Base-by-base conservation (phyloP, 129 eudicot genomes). In the Erigeron canadensis region DNA sequence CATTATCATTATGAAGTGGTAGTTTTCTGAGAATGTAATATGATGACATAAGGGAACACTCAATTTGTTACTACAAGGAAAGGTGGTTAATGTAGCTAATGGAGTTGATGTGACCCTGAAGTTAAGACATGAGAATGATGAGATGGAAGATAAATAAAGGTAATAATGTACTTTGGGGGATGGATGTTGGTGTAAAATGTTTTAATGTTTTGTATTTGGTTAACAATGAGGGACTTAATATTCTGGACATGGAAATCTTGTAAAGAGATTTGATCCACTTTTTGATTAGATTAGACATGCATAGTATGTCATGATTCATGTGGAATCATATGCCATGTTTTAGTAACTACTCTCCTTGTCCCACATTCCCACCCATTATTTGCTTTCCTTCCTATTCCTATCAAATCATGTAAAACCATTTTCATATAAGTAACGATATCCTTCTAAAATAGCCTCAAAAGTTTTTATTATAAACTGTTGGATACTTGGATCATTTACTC, bases 281-380 rank as follows among this genome's bases (percentile, higher is more conserved):
- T 70, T 77, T 77, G 53, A 18, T 63, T 78, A 38, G 77, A 78
- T 70, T 71, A 78, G 77, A 77, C 66, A 62, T 53, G 77, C 57
- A 70, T 28, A 28, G 34, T 28, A 28, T 28, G 3, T 28, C 10
- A 16, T 77, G 57, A 77, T 70, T 77, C 59, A 78, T 77, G 72
- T 70, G 81, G 81, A 78, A 71, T 78, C 81, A 78, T 78, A 71
- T 78, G 81, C 67, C 57, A 71, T 78, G 81, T 78, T 78, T 78
- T 78, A 63, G 77, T 55, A 78, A 78, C 77, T 78, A 54, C 81
- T 71, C 72, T 5, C 48, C 34, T 55, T 70, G 70, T 28, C 34
- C 34, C 34, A 28, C 34, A 28, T 67, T 16, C 72, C 76, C 72
- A 77, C 76, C 54, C 72, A 62, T 73, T 51, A 8, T 28, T 63